Base-by-base conservation (phyloP, 345 rosid genomes). In the Limnanthes douglasii region DNA sequence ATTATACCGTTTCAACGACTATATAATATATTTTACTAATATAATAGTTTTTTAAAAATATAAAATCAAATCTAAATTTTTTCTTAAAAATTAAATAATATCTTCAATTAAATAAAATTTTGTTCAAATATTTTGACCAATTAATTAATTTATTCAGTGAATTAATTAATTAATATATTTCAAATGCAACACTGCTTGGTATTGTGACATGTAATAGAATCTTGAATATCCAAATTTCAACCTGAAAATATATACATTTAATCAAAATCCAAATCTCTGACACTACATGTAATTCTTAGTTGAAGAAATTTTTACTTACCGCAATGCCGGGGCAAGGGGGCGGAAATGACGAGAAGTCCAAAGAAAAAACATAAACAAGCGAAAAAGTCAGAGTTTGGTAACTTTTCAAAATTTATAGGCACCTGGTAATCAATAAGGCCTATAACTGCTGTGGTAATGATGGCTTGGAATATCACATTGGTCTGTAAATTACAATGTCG, bases 341-440 rank as follows among this genome's bases (percentile, higher is more conserved):
- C 99, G 16, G 99, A 92, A 40, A 92, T 64, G 65, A 85, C 70
- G 44, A 92, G 94, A 23, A 92, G 94, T 0, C 99, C 99, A 11
- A 92, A 65, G 65, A 92, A 92, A 48, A 96, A 73, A 49, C 71
- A 72, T 39, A 71, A 2, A 30, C 96, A 85, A 37, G 96, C 80
- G 31, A 92, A 15, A 64, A 92, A 92, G 53, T 92, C 99, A n/a
- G 11, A 92, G 82, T 50, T 92, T 85, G 68, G 85, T 94, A 6
- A 92, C 83, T 59, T 85, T 92, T 80, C 86, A 92, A 39, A 85
- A 41, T 31, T 37, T 57, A 50, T 47, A 52, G 17, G 88, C 94
- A 2, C 76, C 73, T 53, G 66, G 52, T 72, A 75, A 53, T 92
- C 94, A 4, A 92, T 75, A 21, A 92, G 82, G 6, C 96, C 99